Evolutionary conservation across 2,329 filamentous ascomycete genomes (phyloP).

Genomic region (Raffaelea arxii): DNA sequence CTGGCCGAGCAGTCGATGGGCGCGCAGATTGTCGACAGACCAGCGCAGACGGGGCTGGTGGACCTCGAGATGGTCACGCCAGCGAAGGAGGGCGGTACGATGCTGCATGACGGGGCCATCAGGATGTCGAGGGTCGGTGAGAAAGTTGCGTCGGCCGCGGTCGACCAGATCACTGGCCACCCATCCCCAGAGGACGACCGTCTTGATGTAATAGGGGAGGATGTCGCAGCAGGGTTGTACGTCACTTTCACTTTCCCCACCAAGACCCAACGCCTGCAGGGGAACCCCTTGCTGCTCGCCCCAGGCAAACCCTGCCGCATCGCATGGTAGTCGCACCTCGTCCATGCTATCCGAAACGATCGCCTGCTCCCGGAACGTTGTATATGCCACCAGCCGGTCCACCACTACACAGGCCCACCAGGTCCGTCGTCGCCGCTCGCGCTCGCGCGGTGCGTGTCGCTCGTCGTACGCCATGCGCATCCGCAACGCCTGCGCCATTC

Average conservation of each 20-base stretch:
- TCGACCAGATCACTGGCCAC: background rate
- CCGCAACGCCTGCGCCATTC: background rate
- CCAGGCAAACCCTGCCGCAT: constrained; percentile 1
- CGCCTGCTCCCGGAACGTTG: background rate
- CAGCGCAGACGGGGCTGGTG: background rate
- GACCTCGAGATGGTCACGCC: background rate
- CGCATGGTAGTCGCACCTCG: background rate
- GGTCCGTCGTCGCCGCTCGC: background rate
- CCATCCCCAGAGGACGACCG: background rate
- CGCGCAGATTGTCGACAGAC: background rate
- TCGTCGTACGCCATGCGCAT: background rate
- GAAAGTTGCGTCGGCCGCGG: background rate
- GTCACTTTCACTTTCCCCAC: too few relatives aligned
- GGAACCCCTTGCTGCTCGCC: background rate
- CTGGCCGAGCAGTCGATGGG: background rate
- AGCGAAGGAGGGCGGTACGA: background rate
- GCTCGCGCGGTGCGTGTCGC: background rate
- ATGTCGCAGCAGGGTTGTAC: too few relatives aligned
- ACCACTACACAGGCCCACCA: constrained; percentile 7
- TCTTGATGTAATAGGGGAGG: background rate
- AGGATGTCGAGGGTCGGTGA: background rate
- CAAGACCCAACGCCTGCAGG: background rate
- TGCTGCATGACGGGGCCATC: background rate
- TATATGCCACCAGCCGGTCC: constrained; percentile 4
- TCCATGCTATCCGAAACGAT: background rate